Evolutionary conservation across 495 filamentous ascomycete species (phyloP).

Genomic region (Glutinoglossum americanum): DNA sequence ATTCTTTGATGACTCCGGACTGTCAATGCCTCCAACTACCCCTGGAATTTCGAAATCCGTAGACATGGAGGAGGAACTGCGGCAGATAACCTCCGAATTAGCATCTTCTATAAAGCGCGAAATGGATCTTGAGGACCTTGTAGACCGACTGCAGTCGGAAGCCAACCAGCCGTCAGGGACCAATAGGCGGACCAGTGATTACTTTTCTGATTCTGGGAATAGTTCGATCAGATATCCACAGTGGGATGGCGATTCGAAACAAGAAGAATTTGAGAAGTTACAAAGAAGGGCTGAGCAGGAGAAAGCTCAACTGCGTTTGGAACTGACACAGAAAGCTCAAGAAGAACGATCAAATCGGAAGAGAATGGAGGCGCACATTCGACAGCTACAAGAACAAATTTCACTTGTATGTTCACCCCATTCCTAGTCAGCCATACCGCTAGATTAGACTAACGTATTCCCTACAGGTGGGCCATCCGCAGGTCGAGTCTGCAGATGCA

Average conservation of each 20-base stretch:
- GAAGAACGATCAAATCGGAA: conserved; percentile 59
- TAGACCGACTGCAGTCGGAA: conserved; percentile 68
- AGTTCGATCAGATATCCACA: conserved; percentile 56
- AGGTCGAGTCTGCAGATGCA: conserved; percentile 24
- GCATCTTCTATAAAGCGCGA: conserved; percentile 82
- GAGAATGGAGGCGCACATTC: conserved; percentile 59
- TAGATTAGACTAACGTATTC: neutral
- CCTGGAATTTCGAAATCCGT: conserved; percentile 18
- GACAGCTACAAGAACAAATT: conserved; percentile 55
- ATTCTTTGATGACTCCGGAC: neutral
- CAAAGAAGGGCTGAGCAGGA: conserved; percentile 78
- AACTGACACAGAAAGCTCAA: conserved; percentile 61
- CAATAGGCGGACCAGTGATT: conserved; percentile 70
- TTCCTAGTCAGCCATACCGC: neutral
- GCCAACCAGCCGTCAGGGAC: conserved; percentile 29
- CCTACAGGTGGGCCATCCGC: conserved; percentile 18
- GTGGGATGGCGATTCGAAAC: conserved; percentile 37
- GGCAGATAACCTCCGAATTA: conserved; percentile 77
- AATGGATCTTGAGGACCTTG: conserved; percentile 88
- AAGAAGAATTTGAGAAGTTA: conserved; percentile 67
- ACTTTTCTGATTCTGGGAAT: conserved; percentile 88
- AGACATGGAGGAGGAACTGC: conserved; percentile 84
- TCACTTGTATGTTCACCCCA: conserved; percentile 8
- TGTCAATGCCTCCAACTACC: conserved; percentile 9
- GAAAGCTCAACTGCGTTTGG: conserved; percentile 65